Evolutionary conservation across 106 monocot species (phyloP).

Genomic region (Dactylorhiza incarnata): DNA sequence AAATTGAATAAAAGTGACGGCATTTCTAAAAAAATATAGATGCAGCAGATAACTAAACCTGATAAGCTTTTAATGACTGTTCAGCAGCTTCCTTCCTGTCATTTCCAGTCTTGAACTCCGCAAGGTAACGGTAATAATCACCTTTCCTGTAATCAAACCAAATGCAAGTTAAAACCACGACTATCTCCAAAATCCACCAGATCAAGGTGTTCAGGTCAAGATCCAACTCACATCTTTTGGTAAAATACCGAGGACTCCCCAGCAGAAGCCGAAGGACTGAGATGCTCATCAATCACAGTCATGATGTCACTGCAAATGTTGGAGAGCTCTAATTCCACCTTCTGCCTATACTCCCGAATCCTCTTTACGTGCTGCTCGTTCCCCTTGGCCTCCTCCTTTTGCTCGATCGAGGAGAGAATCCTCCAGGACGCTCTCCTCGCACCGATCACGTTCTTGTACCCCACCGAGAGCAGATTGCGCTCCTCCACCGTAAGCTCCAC

Average conservation of each 20-base stretch:
- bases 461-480: slow-evolving; percentile 20
- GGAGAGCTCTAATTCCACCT: slow-evolving; percentile 19
- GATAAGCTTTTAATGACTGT: slow-evolving; percentile 16
- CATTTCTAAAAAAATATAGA: neutral
- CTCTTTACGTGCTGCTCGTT: slow-evolving; percentile 17
- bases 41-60: slow-evolving; percentile 3
- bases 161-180: neutral
- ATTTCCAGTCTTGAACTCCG: slow-evolving; percentile 17
- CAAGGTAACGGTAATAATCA: slow-evolving; percentile 22
- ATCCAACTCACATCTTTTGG: slow-evolving; percentile 21
- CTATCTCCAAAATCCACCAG: neutral
- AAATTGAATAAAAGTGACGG: neutral
- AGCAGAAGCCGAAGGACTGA: slow-evolving; percentile 12
- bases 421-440: slow-evolving; percentile 20
- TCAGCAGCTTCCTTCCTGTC: slow-evolving; percentile 23
- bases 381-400: slow-evolving; percentile 24
- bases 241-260: slow-evolving; percentile 23
- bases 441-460: slow-evolving; percentile 21
- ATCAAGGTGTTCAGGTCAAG: neutral
- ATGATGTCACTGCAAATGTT: slow-evolving; percentile 17
- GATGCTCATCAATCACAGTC: slow-evolving; percentile 14
- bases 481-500: slow-evolving; percentile 23
- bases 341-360: slow-evolving; percentile 18
- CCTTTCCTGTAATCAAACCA: slow-evolving; percentile 15
- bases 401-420: slow-evolving; percentile 23